These are phyloP conservation scores for Herpetospermum pedunculosum DNA, from an alignment of 306 rosid species.

Conservation along the genomic window DNA sequence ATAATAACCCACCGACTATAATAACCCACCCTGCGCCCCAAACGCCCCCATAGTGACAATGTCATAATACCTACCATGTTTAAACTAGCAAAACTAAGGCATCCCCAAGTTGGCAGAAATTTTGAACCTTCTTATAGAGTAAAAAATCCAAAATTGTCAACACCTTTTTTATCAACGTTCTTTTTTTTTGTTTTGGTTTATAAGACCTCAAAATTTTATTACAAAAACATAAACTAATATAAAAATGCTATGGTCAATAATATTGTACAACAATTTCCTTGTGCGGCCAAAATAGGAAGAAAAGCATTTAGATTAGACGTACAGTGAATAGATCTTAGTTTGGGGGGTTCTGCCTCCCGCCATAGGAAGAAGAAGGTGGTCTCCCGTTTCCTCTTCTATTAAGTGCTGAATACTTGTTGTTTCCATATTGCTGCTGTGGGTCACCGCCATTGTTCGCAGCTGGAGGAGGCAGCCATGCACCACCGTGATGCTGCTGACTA, in stretches of 20 bases:
- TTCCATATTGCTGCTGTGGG: constrained; percentile 31
- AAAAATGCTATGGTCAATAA: background rate
- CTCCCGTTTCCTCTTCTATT: constrained; percentile 40
- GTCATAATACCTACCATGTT: too few species aligned
- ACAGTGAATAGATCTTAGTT: background rate
- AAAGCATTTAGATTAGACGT: background rate
- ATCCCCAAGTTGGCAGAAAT: too few species aligned
- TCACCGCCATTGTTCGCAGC: constrained; percentile 10
- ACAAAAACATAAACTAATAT: background rate
- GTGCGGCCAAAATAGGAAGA: background rate
- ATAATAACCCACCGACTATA: too few species aligned
- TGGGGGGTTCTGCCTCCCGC: constrained; percentile 24
- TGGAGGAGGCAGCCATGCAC: background rate
- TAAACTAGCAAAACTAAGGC: too few species aligned
- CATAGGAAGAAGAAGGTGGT: constrained; percentile 41
- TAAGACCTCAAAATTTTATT: too few species aligned
- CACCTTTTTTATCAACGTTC: too few species aligned
- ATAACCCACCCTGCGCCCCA: too few species aligned
- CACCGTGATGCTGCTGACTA: constrained; percentile 2
- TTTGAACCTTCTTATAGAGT: too few species aligned
- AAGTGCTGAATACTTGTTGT: constrained; percentile 41
- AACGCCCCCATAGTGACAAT: too few species aligned
- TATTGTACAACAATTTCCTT: background rate
- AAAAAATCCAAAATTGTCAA: background rate
- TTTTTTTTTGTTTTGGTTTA: too few species aligned